phyloP scores from a whole-genome alignment of 306 rosid genomes.

The Quercus parvula region DNA sequence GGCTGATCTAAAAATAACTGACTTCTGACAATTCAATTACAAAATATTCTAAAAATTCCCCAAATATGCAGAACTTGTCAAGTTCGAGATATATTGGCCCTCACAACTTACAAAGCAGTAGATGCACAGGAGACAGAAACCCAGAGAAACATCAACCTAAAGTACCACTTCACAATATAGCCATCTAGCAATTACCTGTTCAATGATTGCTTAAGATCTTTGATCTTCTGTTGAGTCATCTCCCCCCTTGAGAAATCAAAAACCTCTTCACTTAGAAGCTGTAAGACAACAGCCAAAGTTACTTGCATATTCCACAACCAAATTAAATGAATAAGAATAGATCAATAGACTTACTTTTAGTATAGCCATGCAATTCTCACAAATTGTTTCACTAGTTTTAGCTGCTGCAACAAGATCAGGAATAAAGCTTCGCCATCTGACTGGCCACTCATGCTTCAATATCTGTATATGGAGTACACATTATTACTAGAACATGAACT shows the following conservation, averaged over 20 bases:
- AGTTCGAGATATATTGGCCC: not conserved
- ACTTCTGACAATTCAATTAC: not conserved
- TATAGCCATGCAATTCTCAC: constrained; percentile 97
- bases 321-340: not conserved
- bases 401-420: constrained; percentile 97
- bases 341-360: constrained; percentile 53
- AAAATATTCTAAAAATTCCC: too few relatives aligned
- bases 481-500: not conserved
- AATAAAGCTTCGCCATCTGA: constrained; percentile 84
- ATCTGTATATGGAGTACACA: constrained; percentile 47
- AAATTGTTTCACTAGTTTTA: constrained; percentile 91
- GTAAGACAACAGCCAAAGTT: constrained; percentile 15
- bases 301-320: not conserved
- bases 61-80: not conserved
- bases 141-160: not conserved
- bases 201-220: constrained; percentile 63
- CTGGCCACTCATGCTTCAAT: constrained; percentile 99
- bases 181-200: constrained; percentile 58
- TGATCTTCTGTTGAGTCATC: constrained; percentile 65
- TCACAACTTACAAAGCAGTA: not conserved
- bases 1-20: not conserved
- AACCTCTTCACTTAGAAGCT: constrained; percentile 69
- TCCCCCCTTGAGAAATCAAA: constrained; percentile 74
- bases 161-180: not conserved
- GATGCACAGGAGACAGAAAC: not conserved